These are phyloP conservation scores for Trypanosoma theileri DNA, from an alignment of 208 protist genomes.

Conservation along the genomic window DNA sequence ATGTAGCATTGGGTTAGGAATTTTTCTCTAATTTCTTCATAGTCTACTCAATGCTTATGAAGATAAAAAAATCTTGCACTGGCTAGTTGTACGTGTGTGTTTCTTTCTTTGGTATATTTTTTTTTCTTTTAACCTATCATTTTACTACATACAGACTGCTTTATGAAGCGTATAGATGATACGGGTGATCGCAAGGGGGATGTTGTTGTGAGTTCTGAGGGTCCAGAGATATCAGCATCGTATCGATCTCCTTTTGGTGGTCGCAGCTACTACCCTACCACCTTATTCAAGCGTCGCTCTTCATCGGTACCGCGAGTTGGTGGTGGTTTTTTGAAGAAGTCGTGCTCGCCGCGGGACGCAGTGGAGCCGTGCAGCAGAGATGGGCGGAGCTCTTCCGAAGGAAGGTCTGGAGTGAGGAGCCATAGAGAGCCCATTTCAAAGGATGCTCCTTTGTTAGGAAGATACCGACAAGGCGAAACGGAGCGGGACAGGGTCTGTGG, in stretches of 20 bases:
- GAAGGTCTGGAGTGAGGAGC: not conserved
- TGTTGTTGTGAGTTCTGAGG: conserved; percentile 3
- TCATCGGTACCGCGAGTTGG: not conserved
- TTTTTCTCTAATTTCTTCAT: no score
- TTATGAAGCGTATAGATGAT: conserved; percentile 11
- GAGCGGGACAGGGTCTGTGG: not conserved
- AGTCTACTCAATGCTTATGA: no score
- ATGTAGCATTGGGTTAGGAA: no score
- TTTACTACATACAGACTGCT: not conserved
- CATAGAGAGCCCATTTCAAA: not conserved
- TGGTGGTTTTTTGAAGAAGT: not conserved
- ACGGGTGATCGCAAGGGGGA: not conserved
- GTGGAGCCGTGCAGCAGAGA: not conserved
- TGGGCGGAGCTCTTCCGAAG: conserved; percentile 1
- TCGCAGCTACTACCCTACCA: conserved; percentile 50
- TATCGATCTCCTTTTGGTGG: conserved; percentile 35
- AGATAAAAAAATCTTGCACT: no score
- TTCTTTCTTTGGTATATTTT: not conserved
- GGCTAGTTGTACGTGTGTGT: no score
- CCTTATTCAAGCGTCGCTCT: conserved; percentile 36
- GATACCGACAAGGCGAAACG: conserved; percentile 1
- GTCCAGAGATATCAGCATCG: not conserved
- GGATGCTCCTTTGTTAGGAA: conserved; percentile 2
- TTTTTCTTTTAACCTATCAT: conserved; percentile 14
- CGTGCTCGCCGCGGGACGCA: not conserved